Evolutionary conservation across 2,329 filamentous ascomycete species (phyloP).

Genomic region (Polytolypa hystricis): DNA sequence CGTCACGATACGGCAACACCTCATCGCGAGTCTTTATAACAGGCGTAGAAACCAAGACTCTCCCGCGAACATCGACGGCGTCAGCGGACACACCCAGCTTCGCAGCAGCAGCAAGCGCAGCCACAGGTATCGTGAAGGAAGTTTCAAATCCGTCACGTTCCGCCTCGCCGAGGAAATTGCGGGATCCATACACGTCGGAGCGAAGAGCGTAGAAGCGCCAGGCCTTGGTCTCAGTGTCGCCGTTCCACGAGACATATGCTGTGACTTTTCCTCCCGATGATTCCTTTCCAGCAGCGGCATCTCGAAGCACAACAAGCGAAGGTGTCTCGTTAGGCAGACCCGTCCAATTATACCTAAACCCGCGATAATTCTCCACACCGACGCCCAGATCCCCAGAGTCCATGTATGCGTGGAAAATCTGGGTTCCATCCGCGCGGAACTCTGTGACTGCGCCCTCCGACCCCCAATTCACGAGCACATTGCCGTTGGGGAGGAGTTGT

Average conservation of each 20-base stretch:
- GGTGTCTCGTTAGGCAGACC: slow-evolving; percentile 26
- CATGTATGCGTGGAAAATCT: slow-evolving; percentile 30
- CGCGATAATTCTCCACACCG: slow-evolving; percentile 29
- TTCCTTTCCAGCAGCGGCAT: no score
- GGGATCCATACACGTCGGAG: slow-evolving; percentile 16
- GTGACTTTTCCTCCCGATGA: slow-evolving; percentile 25
- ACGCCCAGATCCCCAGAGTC: slow-evolving; percentile 20
- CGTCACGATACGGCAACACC: slow-evolving; percentile 15
- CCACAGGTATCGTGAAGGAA: slow-evolving; percentile 13
- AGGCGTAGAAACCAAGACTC: slow-evolving; percentile 18
- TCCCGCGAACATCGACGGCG: slow-evolving; percentile 18
- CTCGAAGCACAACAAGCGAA: slow-evolving; percentile 26
- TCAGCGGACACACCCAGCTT: slow-evolving; percentile 38
- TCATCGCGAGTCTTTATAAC: slow-evolving; percentile 14
- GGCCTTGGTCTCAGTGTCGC: slow-evolving; percentile 35
- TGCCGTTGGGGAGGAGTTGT: slow-evolving; percentile 44
- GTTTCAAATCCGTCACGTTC: slow-evolving; percentile 22
- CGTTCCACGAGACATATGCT: slow-evolving; percentile 47
- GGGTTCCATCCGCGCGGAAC: slow-evolving; percentile 22
- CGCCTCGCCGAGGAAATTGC: slow-evolving; percentile 19
- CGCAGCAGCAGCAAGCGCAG: slow-evolving; percentile 19
- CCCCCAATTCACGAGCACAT: slow-evolving; percentile 49
- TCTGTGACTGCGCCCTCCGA: slow-evolving; percentile 39
- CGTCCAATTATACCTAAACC: slow-evolving; percentile 30
- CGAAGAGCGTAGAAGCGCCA: slow-evolving; percentile 43